These are phyloP conservation scores for Simplicillium sp. DNA, from an alignment of 2,329 filamentous ascomycete genomes.

Conservation along the genomic window DNA sequence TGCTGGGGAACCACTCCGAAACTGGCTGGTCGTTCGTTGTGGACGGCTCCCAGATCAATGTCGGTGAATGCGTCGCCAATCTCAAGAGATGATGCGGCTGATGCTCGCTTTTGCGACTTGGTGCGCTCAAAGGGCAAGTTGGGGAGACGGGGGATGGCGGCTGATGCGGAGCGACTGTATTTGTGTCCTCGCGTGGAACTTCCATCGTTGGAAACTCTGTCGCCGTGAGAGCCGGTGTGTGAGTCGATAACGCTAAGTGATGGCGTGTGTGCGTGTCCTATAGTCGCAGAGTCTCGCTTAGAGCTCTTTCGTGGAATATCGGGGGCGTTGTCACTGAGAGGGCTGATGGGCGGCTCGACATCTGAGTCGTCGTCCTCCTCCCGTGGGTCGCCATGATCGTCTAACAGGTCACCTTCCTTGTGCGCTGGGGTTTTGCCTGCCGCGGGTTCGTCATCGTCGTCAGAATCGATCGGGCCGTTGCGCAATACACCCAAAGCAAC, in stretches of 20 bases:
- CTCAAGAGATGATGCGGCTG: constrained; percentile 39
- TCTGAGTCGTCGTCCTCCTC: constrained; percentile 31
- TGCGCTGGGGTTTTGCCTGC: constrained; percentile 10
- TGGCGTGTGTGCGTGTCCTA: constrained; percentile 20
- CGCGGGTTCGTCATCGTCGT: constrained; percentile 38
- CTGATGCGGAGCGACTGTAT: constrained; percentile 10
- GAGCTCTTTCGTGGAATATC: constrained; percentile 67
- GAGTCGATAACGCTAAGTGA: constrained; percentile 22
- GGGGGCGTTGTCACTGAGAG: constrained; percentile 31
- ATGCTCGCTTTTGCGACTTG: constrained; percentile 41
- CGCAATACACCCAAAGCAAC: constrained; percentile 52
- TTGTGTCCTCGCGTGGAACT: constrained; percentile 5
- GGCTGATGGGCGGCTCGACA: constrained; percentile 29
- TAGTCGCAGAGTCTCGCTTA: constrained; percentile 42
- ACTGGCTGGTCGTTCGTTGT: constrained; percentile 40
- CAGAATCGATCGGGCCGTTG: constrained; percentile 55
- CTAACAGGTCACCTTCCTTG: constrained; percentile 5
- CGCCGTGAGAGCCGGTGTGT: constrained; percentile 8
- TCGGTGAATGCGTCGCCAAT: constrained; percentile 36
- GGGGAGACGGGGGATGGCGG: constrained; percentile 18
- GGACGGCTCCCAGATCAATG: constrained; percentile 24
- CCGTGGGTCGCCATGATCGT: constrained; percentile 33
- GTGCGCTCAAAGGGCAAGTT: constrained; percentile 49
- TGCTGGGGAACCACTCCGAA: constrained; percentile 50
- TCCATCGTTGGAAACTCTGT: constrained; percentile 3